These are phyloP conservation scores for Dendrostoma leiphaemia DNA, from an alignment of 2,329 filamentous ascomycete species.

Conservation along the genomic window DNA sequence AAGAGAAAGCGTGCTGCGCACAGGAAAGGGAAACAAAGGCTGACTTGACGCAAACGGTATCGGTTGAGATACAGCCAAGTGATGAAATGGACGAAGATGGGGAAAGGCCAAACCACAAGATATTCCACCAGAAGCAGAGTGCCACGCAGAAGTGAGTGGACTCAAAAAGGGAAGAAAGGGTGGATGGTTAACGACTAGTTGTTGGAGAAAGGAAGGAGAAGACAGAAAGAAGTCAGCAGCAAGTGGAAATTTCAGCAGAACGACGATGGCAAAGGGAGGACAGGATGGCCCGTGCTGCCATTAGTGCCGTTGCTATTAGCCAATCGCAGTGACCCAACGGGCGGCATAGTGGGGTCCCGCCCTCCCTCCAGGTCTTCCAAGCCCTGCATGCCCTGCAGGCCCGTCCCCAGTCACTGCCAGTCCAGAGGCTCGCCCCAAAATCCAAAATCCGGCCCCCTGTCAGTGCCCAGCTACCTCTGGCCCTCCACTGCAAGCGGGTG, in stretches of 20 bases:
- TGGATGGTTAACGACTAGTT: neutral
- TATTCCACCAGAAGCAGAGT: neutral
- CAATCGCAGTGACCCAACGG: neutral
- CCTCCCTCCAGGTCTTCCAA: neutral
- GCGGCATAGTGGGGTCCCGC: neutral
- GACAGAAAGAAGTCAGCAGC: neutral
- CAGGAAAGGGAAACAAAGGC: neutral
- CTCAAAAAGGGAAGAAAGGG: neutral
- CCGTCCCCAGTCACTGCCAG: neutral
- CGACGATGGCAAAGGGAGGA: constrained; percentile 5
- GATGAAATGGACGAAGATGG: neutral
- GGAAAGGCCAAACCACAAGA: neutral
- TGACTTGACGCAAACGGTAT: neutral
- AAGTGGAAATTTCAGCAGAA: constrained; percentile 6
- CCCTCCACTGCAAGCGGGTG: neutral
- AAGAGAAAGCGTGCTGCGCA: neutral
- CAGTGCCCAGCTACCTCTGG: neutral
- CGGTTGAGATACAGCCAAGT: neutral
- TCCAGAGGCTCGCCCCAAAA: neutral
- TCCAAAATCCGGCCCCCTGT: neutral
- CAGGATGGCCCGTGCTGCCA: constrained; percentile 1
- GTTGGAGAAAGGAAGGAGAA: neutral
- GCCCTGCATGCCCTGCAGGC: neutral
- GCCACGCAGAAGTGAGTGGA: neutral
- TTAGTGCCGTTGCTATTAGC: neutral